Evolutionary conservation across 2,329 filamentous ascomycete species (phyloP), one percentile per base, ranked within the genome.

Genomic region (Fusarium longipes): DNA sequence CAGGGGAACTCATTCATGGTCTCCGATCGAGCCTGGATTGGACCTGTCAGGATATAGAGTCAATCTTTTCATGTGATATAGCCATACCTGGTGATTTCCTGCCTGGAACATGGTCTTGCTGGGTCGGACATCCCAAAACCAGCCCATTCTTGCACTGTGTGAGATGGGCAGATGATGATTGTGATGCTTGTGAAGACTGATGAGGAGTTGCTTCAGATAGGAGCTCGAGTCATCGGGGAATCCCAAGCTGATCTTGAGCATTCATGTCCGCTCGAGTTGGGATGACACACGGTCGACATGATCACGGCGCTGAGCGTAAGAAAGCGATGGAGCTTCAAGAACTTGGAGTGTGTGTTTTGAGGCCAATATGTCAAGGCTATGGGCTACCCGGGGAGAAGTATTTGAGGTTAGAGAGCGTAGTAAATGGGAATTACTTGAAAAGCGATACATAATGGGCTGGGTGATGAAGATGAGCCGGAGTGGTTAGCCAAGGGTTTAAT

Each of bases 111-210:
- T 71, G 14, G 42, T 55, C 11, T 55, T 43, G 38, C 64, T 74
- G 4, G 78, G 80, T 2, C 76, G 76, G 4, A 82, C 74, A 42
- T 82, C 80, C 80, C 80, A 82, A 62, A 82, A 82, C 80, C 80
- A 82, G 6, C 80, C 80, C 6, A 75, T 74, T 0, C 70, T 75
- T 1, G 80, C 78, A 57, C 79, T 82, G 60, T 82, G 80, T 0
- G 75, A 61, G 18, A 81, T 80, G 5, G 80, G 80, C 1, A 82
- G 73, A 3, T 67, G 68, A 45, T 82, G 80, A 0, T 72, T 71
- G 24, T 78, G 74, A 11, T 74, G 14, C 6, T 64, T 40, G 55
- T 82, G 72, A 1, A 82, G 76, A 18, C 70, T 75, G 4, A 60
- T 18, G 14, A 82, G 58, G 7, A 82, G 64, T 5, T 68, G 54